Base-by-base conservation (phyloP, 495 filamentous ascomycete genomes). In the Apiosordaria backusii region DNA sequence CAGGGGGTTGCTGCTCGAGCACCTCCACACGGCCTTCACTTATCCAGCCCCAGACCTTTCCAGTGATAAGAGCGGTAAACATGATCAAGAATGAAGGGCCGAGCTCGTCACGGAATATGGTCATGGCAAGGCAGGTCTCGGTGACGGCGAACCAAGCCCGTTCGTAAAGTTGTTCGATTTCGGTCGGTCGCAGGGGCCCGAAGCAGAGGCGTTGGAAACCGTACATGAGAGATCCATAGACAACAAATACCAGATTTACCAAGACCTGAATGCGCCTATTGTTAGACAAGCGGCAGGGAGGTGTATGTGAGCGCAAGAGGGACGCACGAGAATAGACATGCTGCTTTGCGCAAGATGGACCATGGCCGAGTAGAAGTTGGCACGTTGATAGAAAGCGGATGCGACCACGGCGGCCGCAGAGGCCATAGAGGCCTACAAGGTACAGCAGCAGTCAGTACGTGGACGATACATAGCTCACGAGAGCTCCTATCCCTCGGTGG, bases 41-140 rank as follows among this genome's bases (percentile, higher is more conserved):
- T 69, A 99, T 96, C 96, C 96, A 99, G 27, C 91, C 91, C 92
- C 96, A 98, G 54, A 98, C 92, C 77, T 97, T 97, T 54, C 92
- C 92, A 26, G 90, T 91, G 57, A 98, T 83, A n/a, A 98, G 83
- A 45, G 87, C 87, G 18, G 95, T 90, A 72, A 98, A 97, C 94
- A 98, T 98, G 68, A 95, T 86, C 60, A 98, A 78, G 72, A 98
- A 97, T 87, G 92, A 96, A 26, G 87, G 89, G 57, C 96, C 96
- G 35, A 98, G 85, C 74, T 97, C 92, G 63, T 97, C 95, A 22
- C 95, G 85, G 75, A 99, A 99, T 69, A 97, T 97, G n/a, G 94
- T 97, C 94, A 98, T 97, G 18, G 96, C 95, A 52, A 99, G 84
- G 76, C 91, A 93, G 68, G 95, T 98, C 76, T 99, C 95, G 23